A percentile compares a stretch with the other conserved stretches of the same genome.
Conservation (phyloP, 805 yeast species). For the Saccharomycopsis sp. region DNA sequence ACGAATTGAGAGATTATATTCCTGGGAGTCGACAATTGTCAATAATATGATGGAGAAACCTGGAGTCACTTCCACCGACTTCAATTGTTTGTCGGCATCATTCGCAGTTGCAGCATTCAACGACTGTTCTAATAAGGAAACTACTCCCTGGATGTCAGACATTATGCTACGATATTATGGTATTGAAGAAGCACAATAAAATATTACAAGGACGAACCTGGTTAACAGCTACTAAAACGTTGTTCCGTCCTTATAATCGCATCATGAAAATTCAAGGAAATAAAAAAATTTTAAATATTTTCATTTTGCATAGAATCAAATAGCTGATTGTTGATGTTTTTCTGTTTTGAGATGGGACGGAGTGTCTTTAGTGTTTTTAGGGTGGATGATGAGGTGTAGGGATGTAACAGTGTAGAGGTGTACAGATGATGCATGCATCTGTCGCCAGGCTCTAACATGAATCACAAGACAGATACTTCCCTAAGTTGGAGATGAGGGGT, state of each 20-base stretch:
- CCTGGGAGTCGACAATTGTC: slow-evolving; percentile 65
- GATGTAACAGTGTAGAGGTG: too few species aligned
- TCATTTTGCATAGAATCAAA: background rate
- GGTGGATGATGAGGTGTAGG: too few species aligned
- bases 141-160: slow-evolving; percentile 44
- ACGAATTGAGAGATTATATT: slow-evolving; percentile 50
- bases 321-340: background rate
- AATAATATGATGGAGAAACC: slow-evolving; percentile 75
- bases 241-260: background rate
- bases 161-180: too few species aligned
- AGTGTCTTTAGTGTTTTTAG: background rate
- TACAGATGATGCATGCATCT: too few species aligned
- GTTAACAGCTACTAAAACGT: too few species aligned
- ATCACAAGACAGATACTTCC: too few species aligned
- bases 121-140: slow-evolving; percentile 54
- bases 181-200: too few species aligned
- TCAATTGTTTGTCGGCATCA: slow-evolving; percentile 58
- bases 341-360: background rate
- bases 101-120: slow-evolving; percentile 58
- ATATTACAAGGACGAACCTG: too few species aligned
- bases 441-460: too few species aligned
- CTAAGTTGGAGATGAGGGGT: too few species aligned
- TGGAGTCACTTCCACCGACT: slow-evolving; percentile 52
- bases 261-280: background rate
- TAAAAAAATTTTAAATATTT: too few species aligned